These are phyloP conservation scores for Scenedesmus sp. DNA, from an alignment of 163 green algal genomes.

Conservation along the genomic window DNA sequence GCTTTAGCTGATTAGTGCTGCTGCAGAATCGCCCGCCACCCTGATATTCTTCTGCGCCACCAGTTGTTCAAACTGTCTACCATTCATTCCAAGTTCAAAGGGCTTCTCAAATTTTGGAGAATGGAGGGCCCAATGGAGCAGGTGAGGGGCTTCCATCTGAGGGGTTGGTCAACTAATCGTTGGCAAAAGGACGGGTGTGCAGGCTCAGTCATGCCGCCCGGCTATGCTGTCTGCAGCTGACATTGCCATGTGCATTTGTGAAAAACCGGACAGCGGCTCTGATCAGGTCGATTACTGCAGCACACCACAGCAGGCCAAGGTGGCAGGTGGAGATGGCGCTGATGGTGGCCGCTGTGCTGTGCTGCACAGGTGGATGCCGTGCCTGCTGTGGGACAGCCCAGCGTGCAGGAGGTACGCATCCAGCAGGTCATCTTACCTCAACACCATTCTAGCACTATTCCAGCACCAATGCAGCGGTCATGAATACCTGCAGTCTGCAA, in stretches of 20 bases:
- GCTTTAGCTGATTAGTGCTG: not conserved
- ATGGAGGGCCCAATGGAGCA: not conserved
- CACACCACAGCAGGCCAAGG: not conserved
- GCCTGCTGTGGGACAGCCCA: not conserved
- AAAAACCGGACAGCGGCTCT: not conserved
- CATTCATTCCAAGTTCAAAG: not conserved
- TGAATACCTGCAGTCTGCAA: not conserved
- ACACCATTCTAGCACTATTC: not conserved
- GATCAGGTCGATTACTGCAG: not conserved
- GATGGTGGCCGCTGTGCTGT: not conserved
- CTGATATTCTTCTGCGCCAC: not conserved
- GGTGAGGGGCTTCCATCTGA: not conserved
- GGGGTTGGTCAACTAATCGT: conserved; percentile 4
- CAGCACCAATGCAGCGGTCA: not conserved
- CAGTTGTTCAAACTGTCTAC: not conserved
- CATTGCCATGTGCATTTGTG: not conserved
- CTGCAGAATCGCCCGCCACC: not conserved
- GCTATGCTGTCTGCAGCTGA: not conserved
- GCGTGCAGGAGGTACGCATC: not conserved
- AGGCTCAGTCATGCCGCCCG: not conserved
- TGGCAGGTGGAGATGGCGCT: not conserved
- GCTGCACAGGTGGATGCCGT: not conserved
- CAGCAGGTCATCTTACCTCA: not conserved
- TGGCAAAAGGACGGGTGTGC: not conserved
- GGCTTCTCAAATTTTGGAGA: not conserved